Evolutionary conservation across 495 filamentous ascomycete genomes (phyloP), one percentile per base, ranked within the genome.

Genomic region (Hyaloscypha variabilis): DNA sequence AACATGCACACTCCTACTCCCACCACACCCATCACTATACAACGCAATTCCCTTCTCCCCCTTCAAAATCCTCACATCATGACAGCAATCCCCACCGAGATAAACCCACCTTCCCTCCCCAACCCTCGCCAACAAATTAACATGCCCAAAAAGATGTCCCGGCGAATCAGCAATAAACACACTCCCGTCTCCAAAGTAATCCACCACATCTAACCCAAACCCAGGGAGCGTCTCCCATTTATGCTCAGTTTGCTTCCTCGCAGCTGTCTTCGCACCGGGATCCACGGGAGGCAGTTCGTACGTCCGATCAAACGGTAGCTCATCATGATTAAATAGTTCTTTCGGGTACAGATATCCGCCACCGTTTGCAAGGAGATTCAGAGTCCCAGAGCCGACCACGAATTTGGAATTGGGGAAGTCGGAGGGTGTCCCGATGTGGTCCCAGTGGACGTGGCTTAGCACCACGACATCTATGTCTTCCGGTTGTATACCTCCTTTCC

Each of bases 371-470:
- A 83, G 66, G 5, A 83, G 61, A 51, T 79, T 50, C 62, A 80
- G 63, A 1, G 80, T 77, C 8, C 82, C 81, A 19, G 76, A 71
- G 1, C 81, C 81, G 34, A 84, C 81, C 8, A 79, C 53, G 68
- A 84, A 84, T 11, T 72, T 75, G 0, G 80, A 69, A 21, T 70
- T 64, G 6, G 69, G 49, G 60, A 84, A 86, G 64, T 82, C 80
- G 1, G 70, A 69, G 0, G 79, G 77, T 19, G 77, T 78, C 46
- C 83, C 83, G 26, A 79, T 68, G 62, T 86, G 83, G 61, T 86
- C 82, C 74, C 77, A 84, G 67, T 85, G 83, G 0, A 84, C 77
- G 56, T 85, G 82, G 67, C 74, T 78, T 0, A 84, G 66, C 42
- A 84, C 73, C 1, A 84, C 77, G 8, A 75, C 61, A 64, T 83